Base-by-base conservation (phyloP, 768 basidiomycete species). In the Strobilomyces echinocephalus region DNA sequence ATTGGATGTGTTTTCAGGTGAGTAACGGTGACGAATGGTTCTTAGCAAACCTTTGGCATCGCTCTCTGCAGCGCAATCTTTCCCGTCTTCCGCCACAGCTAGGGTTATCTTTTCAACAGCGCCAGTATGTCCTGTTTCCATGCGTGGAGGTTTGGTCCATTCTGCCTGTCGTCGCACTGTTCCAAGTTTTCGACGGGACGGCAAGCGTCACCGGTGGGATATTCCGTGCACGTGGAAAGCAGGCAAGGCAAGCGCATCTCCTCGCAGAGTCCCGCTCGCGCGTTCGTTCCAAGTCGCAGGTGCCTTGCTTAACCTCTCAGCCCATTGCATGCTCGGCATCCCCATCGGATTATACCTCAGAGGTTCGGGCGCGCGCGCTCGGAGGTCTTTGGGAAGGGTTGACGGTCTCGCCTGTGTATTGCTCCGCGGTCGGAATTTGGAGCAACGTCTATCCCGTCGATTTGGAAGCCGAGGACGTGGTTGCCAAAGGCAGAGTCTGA, bases 151-250 rank as follows among this genome's bases (percentile, higher is more conserved):
- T 35, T 28, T 15, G 39, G 41, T 18, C 49, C 3, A 84, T 93
- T 50, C 65, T 94, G 14, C 89, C 90, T 0, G 73, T 89, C 8
- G 83, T 95, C 5, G 82, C 85, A 8, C 73, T 88, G 26, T 88
- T 85, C 75, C 88, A 97, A 69, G 82, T 95, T 4, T 87, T 94
- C 53, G 95, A 99, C 61, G 91, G 86, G 1, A 74, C 83, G 11
- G 66, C 78, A 3, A 84, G 79, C 0, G 80, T 93, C 6, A 77
- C 82, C 0, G 79, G 77, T 8, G 94, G 94, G 3, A 81, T 97
- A 55, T 76, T 98, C 50, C 79, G 95, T 41, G 87, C 94, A 0
- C 74, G 83, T 36, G 94, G 94, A 20, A 88, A 86, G 68, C 88
- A 88, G 71, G 84, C 74, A 49, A 67, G 52, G 18, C 24, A 24